Conservation (phyloP, 495 filamentous ascomycete species). For the Astrothelium subdiscretum region DNA sequence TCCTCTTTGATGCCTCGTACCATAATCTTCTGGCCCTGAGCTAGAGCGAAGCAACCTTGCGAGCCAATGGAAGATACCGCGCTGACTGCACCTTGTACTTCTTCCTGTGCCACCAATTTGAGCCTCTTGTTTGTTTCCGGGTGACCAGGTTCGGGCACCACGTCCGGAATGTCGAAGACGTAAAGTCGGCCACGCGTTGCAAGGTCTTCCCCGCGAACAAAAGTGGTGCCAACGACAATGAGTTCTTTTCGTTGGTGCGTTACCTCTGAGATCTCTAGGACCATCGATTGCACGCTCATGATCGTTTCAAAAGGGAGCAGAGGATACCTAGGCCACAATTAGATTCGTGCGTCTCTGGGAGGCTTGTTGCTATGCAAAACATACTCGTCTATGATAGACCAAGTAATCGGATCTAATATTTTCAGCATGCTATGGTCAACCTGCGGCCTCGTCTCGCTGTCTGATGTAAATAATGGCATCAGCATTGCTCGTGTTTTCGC, state of each 20-base stretch:
- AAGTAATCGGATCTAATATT: conserved; percentile 61
- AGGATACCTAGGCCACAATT: neutral
- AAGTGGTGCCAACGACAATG: conserved; percentile 73
- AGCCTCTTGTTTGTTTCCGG: conserved; percentile 76
- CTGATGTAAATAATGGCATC: conserved; percentile 25
- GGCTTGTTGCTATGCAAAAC: conserved; percentile 8
- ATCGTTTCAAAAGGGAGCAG: conserved; percentile 35
- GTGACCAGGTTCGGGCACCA: conserved; percentile 75
- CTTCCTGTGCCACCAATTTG: conserved; percentile 77
- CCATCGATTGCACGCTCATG: conserved; percentile 68
- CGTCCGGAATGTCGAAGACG: conserved; percentile 66
- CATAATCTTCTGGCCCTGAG: conserved; percentile 96
- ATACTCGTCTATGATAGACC: conserved; percentile 64
- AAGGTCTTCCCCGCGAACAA: conserved; percentile 77
- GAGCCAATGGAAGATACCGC: conserved; percentile 78
- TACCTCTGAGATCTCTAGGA: conserved; percentile 79
- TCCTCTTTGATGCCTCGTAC: conserved; percentile 94
- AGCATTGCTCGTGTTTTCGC: neutral
- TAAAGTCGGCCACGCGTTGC: conserved; percentile 75
- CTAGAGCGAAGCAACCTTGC: conserved; percentile 80
- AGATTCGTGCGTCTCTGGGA: neutral
- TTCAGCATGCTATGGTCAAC: conserved; percentile 58
- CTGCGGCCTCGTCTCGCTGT: conserved; percentile 50
- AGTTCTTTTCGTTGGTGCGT: conserved; percentile 75
- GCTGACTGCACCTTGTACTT: conserved; percentile 89